Conservation (phyloP, 805 yeast genomes). For the Kluyveromyces starmeri region DNA sequence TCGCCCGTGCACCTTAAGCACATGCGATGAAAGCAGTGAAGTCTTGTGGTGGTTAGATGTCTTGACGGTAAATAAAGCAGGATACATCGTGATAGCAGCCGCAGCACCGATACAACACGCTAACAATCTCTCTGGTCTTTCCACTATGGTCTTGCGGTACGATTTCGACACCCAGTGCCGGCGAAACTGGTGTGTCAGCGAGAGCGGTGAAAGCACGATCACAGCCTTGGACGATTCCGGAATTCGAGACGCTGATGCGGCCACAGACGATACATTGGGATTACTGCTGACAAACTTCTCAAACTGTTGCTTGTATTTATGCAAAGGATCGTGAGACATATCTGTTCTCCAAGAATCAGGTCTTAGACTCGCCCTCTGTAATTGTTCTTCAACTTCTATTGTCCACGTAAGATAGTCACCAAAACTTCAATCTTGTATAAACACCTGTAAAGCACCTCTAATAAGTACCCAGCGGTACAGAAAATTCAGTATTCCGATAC, state of each 20-base stretch:
- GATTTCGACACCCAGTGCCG: conserved; percentile 68
- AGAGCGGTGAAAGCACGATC: conserved; percentile 58
- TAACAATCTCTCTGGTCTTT: conserved; percentile 69
- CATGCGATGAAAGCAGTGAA: conserved; percentile 49
- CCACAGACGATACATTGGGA: conserved; percentile 30
- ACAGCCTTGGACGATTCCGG: conserved; percentile 43
- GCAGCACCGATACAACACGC: conserved; percentile 75
- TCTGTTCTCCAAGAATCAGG: too few species aligned
- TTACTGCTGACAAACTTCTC: conserved; percentile 34
- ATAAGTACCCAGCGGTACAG: too few species aligned
- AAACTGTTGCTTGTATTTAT: conserved; percentile 36
- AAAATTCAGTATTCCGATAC: too few species aligned
- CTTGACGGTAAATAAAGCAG: conserved; percentile 44
- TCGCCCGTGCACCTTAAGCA: conserved; percentile 60
- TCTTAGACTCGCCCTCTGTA: too few species aligned
- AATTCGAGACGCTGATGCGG: conserved; percentile 26
- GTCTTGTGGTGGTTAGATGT: conserved; percentile 35
- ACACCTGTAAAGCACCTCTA: too few species aligned
- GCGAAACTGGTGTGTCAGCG: conserved; percentile 64
- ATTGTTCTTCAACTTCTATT: too few species aligned
- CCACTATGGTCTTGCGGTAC: conserved; percentile 62
- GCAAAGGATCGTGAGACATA: conserved; percentile 25
- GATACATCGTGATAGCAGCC: conserved; percentile 62
- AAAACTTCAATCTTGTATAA: too few species aligned
- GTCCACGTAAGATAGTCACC: too few species aligned